These are phyloP conservation scores for Neofusicoccum umdonicola DNA, from an alignment of 2,329 filamentous ascomycete genomes.

Conservation along the genomic window DNA sequence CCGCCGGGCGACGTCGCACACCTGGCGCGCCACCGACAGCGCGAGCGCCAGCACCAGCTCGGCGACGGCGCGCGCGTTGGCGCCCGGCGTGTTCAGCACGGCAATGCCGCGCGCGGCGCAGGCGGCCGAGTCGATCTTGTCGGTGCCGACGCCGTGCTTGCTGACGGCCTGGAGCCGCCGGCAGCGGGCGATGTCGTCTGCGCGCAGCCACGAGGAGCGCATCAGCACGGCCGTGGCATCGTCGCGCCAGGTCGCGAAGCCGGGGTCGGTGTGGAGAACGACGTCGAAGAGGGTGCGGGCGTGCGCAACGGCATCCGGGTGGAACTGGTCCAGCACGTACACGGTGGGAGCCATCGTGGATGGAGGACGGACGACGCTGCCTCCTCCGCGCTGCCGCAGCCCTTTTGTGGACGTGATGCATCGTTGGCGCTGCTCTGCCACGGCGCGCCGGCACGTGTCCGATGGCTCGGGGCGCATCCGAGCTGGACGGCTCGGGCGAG, in stretches of 20 bases:
- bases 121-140: conserved; percentile 45
- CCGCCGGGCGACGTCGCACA: conserved; percentile 26
- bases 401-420: no score
- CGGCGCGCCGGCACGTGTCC: not conserved
- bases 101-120: conserved; percentile 40
- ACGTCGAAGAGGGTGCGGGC: conserved; percentile 41
- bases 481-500: not conserved
- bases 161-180: conserved; percentile 43
- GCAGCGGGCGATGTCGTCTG: conserved; percentile 37
- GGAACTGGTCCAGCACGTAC: conserved; percentile 43
- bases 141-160: conserved; percentile 50
- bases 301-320: conserved; percentile 36
- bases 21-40: conserved; percentile 30
- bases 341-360: conserved; percentile 29
- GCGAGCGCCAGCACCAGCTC: conserved; percentile 40
- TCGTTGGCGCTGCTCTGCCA: no score
- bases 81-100: conserved; percentile 50
- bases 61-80: conserved; percentile 45
- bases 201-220: conserved; percentile 37
- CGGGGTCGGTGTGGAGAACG: conserved; percentile 35
- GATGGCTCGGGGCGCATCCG: not conserved
- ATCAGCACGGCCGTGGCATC: conserved; percentile 44
- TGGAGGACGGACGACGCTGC: no score
- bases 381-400: no score
- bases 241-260: conserved; percentile 40